Evolutionary conservation across 768 basidiomycete genomes (phyloP).

Genomic region (Myochromella boudieri): DNA sequence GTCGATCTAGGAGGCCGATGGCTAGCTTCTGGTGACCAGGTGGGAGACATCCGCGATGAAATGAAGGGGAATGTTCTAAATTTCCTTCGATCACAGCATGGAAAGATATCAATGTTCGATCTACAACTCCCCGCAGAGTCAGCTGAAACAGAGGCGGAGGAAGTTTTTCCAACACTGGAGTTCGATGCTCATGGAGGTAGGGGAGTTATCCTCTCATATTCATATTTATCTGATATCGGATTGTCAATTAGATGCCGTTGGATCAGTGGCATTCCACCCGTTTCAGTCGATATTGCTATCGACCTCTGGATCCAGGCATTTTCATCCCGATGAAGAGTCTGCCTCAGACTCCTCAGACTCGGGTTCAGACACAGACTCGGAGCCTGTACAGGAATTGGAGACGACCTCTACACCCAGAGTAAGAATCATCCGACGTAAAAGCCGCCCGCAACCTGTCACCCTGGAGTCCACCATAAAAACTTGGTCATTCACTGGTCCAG

Average conservation of each 20-base stretch:
- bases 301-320: constrained; percentile 79
- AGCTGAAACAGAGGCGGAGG: constrained; percentile 11
- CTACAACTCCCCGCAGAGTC: constrained; percentile 26
- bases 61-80: not conserved
- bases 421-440: constrained; percentile 7
- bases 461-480: constrained; percentile 33
- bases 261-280: constrained; percentile 76
- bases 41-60: constrained; percentile 33
- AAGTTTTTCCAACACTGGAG: constrained; percentile 27
- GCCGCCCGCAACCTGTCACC: constrained; percentile 24
- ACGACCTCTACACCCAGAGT: not conserved
- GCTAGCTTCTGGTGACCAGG: constrained; percentile 70
- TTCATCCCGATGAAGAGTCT: constrained; percentile 28
- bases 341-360: constrained; percentile 24
- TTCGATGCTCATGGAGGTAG: constrained; percentile 62
- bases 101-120: constrained; percentile 60
- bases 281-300: constrained; percentile 56
- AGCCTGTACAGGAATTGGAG: constrained; percentile 19
- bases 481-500: constrained; percentile 25
- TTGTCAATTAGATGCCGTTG: constrained; percentile 60
- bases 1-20: constrained; percentile 66
- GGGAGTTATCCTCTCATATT: constrained; percentile 10
- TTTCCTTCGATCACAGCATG: constrained; percentile 39
- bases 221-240: not conserved
- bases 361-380: constrained; percentile 24